These are phyloP conservation scores for Scheffersomyces lignicola DNA, from an alignment of 1,139 yeast species.

Conservation along the genomic window DNA sequence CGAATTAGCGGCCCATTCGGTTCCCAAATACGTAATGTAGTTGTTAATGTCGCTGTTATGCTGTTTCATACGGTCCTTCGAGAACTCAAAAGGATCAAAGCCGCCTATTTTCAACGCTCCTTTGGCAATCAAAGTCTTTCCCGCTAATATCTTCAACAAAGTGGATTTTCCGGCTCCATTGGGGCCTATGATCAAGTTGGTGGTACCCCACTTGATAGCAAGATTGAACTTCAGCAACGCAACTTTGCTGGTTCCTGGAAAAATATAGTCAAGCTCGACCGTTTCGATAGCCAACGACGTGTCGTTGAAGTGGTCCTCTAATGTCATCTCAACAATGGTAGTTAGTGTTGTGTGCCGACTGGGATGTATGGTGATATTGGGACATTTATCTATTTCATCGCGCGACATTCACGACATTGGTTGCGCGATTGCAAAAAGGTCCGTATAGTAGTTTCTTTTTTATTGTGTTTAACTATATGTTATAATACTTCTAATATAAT, in stretches of 20 bases:
- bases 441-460: no score
- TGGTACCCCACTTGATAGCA: conserved; percentile 64
- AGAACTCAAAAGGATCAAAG: conserved; percentile 79
- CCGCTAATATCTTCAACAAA: conserved; percentile 77
- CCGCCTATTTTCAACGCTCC: conserved; percentile 76
- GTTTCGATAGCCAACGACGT: conserved; percentile 60
- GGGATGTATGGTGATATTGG: no score
- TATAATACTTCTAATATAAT: no score
- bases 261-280: conserved; percentile 64
- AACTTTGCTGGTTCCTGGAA: conserved; percentile 58
- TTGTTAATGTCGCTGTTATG: conserved; percentile 47
- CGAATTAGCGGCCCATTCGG: conserved; percentile 96
- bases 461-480: no score
- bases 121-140: conserved; percentile 78
- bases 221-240: conserved; percentile 69
- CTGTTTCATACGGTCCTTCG: conserved; percentile 38
- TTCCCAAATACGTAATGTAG: conserved; percentile 77
- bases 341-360: conserved; percentile 1
- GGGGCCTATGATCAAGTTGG: conserved; percentile 84
- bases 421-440: no score
- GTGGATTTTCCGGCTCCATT: conserved; percentile 98
- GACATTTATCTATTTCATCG: no score
- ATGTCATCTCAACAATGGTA: no score
- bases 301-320: conserved; percentile 11
- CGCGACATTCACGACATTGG: no score